Evolutionary conservation across 345 rosid species (phyloP).

Genomic region (Citrus trifoliata): DNA sequence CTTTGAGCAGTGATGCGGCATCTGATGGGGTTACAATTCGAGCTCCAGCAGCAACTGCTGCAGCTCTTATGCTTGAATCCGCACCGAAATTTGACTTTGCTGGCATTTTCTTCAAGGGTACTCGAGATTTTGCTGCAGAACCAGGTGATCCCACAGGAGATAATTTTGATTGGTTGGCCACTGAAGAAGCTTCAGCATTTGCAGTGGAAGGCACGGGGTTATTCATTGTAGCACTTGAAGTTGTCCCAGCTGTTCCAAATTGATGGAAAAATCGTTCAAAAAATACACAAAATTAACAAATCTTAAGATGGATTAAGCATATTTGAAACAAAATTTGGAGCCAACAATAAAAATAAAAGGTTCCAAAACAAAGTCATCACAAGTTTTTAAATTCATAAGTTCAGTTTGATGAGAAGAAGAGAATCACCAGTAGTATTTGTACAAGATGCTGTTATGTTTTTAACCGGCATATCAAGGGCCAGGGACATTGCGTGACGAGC

Average conservation of each 20-base stretch:
- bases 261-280: not conserved
- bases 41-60: conserved; percentile 81
- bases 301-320: not conserved
- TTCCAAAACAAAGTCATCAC: not conserved
- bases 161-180: conserved; percentile 24
- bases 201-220: conserved; percentile 23
- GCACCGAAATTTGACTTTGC: conserved; percentile 35
- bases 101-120: conserved; percentile 30
- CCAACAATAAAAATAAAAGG: not conserved
- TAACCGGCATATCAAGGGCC: conserved; percentile 67
- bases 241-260: conserved; percentile 20
- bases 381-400: conserved; percentile 10
- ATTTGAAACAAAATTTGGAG: not conserved
- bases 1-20: conserved; percentile 55
- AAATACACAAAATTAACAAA: not conserved
- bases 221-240: conserved; percentile 29
- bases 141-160: conserved; percentile 28
- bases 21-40: conserved; percentile 55
- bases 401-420: conserved; percentile 6
- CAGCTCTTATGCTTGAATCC: conserved; percentile 62
- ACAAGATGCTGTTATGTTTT: conserved; percentile 38
- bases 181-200: conserved; percentile 34
- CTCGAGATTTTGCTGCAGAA: conserved; percentile 43
- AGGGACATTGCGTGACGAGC: conserved; percentile 71
- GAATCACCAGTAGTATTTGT: conserved; percentile 32